Evolutionary conservation across 73 alveolate genomes (phyloP).

Genomic region (Paramecium sexaurelia): DNA sequence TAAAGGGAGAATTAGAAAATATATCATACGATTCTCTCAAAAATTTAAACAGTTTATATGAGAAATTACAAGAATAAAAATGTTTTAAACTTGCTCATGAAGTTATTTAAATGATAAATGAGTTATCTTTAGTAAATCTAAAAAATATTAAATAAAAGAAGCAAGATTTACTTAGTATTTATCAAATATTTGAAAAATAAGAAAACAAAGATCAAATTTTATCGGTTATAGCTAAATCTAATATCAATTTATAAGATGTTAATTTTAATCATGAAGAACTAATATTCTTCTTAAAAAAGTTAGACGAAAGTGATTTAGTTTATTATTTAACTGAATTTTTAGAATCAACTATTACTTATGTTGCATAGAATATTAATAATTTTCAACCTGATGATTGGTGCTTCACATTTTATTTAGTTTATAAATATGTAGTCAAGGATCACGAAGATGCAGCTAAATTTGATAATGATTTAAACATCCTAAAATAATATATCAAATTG

Average conservation of each 20-base stretch:
- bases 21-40: not conserved
- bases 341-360: not conserved
- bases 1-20: not conserved
- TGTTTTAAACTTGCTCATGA: not conserved
- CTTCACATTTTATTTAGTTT: not conserved
- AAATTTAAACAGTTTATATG: not conserved
- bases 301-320: slow-evolving; percentile 22
- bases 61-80: not conserved
- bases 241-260: not conserved
- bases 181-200: not conserved
- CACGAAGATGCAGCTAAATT: not conserved
- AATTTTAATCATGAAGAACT: not conserved
- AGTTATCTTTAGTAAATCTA: not conserved
- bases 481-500: not conserved
- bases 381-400: slow-evolving; percentile 43
- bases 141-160: not conserved
- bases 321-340: not conserved
- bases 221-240: not conserved
- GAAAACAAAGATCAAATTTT: not conserved
- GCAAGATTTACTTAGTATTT: not conserved
- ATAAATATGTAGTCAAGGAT: not conserved
- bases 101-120: not conserved
- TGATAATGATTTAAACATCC: not conserved
- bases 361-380: not conserved
- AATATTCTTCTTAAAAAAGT: not conserved